Evolutionary conservation across 1,284 basidiomycete genomes (phyloP).

Genomic region (Tilletia caries): DNA sequence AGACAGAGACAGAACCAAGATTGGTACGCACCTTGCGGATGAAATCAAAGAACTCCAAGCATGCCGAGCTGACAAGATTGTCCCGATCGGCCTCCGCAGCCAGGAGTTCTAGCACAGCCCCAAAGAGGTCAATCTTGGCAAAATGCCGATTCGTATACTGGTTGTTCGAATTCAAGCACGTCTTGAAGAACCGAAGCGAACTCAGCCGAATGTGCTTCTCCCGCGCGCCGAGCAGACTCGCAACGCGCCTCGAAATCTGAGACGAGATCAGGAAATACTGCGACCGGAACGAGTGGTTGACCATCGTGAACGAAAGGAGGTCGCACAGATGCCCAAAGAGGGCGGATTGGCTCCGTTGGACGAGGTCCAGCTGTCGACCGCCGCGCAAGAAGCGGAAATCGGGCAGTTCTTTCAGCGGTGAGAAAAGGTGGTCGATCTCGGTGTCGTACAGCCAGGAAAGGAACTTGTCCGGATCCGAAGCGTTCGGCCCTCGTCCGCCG

Average conservation of each 20-base stretch:
- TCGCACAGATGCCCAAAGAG: slow-evolving; percentile 64
- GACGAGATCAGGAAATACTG: slow-evolving; percentile 76
- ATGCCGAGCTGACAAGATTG: slow-evolving; percentile 88
- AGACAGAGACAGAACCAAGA: background rate
- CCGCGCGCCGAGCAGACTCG: slow-evolving; percentile 63
- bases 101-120: slow-evolving; percentile 77
- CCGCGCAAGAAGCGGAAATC: slow-evolving; percentile 59
- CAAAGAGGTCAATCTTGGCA: slow-evolving; percentile 77
- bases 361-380: slow-evolving; percentile 13
- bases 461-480: slow-evolving; percentile 75
- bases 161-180: slow-evolving; percentile 78
- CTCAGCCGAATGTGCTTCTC: slow-evolving; percentile 73
- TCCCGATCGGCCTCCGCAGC: slow-evolving; percentile 77
- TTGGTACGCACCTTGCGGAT: slow-evolving; percentile 61
- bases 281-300: slow-evolving; percentile 76
- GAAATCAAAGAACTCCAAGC: slow-evolving; percentile 89
- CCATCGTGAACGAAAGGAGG: slow-evolving; percentile 79
- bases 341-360: slow-evolving; percentile 27
- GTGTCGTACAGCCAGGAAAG: slow-evolving; percentile 83
- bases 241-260: slow-evolving; percentile 39
- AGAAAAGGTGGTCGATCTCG: slow-evolving; percentile 71
- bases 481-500: slow-evolving; percentile 64
- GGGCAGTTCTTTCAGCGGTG: slow-evolving; percentile 72
- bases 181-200: slow-evolving; percentile 78
- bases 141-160: slow-evolving; percentile 79